A percentile compares a stretch with the other conserved stretches of the same genome.
These are phyloP conservation scores for Euphorbia lathyris DNA, from an alignment of 345 rosid species.

Conservation along the genomic window DNA sequence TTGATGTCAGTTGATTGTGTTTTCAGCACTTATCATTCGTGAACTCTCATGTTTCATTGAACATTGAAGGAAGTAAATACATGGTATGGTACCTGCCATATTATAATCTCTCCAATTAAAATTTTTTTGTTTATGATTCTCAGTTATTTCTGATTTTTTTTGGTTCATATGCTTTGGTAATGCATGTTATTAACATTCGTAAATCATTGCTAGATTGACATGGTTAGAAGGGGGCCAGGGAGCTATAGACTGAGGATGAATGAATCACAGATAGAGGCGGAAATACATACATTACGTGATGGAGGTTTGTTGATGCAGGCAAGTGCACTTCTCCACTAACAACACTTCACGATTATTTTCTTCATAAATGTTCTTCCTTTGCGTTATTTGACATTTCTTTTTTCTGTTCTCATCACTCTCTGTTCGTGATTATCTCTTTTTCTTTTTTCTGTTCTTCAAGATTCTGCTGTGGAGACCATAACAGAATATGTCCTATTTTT, in stretches of 20 bases:
- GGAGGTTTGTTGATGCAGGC: conserved; percentile 99
- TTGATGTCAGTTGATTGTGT: conserved; percentile 17
- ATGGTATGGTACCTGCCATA: conserved; percentile 44
- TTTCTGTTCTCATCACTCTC: neutral
- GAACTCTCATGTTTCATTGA: conserved; percentile 91
- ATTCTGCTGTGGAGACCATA: neutral
- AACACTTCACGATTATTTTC: conserved; percentile 11
- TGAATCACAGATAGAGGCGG: conserved; percentile 85
- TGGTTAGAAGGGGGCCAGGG: conserved; percentile 92
- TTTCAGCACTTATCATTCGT: conserved; percentile 96
- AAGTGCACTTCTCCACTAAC: conserved; percentile 27
- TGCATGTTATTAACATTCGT: conserved; percentile 15
- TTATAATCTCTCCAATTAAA: conserved; percentile 1
- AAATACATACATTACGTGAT: conserved; percentile 96
- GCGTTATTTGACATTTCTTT: neutral
- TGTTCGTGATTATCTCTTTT: no score
- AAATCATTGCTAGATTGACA: conserved; percentile 61
- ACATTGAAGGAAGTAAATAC: conserved; percentile 99
- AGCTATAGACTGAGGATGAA: conserved; percentile 90
- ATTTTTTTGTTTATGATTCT: neutral
- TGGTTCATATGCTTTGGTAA: conserved; percentile 7
- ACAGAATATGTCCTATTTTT: conserved; percentile 8
- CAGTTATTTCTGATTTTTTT: neutral
- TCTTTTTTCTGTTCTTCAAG: neutral
- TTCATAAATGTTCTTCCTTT: conserved; percentile 6